Conservation (phyloP, 352 stramenopile genomes). For the Phytophthora pisi region DNA sequence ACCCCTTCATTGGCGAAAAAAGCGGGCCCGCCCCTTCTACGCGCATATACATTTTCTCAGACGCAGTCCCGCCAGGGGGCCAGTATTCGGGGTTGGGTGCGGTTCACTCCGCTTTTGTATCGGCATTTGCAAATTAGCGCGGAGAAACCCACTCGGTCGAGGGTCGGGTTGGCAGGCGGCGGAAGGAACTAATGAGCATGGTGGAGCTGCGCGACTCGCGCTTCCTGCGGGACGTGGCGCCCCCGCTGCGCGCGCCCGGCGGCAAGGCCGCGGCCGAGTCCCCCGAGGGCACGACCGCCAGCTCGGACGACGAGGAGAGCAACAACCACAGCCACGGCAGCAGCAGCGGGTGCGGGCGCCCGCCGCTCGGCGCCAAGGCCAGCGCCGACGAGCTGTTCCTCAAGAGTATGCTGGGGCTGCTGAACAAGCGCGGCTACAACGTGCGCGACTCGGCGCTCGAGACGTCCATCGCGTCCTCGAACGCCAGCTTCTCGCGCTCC, state of each 20-base stretch:
- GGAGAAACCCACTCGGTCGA: too few relatives aligned
- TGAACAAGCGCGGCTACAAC: conserved; percentile 89
- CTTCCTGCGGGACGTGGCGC: conserved; percentile 30
- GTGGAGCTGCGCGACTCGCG: conserved; percentile 21
- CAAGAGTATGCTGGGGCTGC: conserved; percentile 68
- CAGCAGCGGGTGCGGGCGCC: conserved; percentile 18
- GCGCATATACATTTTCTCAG: conserved; percentile 24
- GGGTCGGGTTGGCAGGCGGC: too few relatives aligned
- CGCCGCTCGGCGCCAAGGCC: conserved; percentile 22
- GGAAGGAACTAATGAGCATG: not conserved
- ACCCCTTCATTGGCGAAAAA: conserved; percentile 17
- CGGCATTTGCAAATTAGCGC: conserved; percentile 23
- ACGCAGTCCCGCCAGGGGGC: conserved; percentile 8
- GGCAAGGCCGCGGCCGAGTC: conserved; percentile 6
- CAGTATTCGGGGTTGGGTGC: conserved; percentile 14
- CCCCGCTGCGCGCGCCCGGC: conserved; percentile 6
- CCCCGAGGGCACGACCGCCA: conserved; percentile 18
- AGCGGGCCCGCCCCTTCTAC: conserved; percentile 1
- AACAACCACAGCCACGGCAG: conserved; percentile 15
- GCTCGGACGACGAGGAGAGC: conserved; percentile 35
- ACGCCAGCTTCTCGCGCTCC: conserved; percentile 37
- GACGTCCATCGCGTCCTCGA: conserved; percentile 61
- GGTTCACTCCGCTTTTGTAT: conserved; percentile 11
- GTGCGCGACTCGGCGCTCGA: conserved; percentile 68
- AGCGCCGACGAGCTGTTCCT: conserved; percentile 70